These are phyloP conservation scores for Seminavis robusta DNA, from an alignment of 108 stramenopile species.

Conservation along the genomic window DNA sequence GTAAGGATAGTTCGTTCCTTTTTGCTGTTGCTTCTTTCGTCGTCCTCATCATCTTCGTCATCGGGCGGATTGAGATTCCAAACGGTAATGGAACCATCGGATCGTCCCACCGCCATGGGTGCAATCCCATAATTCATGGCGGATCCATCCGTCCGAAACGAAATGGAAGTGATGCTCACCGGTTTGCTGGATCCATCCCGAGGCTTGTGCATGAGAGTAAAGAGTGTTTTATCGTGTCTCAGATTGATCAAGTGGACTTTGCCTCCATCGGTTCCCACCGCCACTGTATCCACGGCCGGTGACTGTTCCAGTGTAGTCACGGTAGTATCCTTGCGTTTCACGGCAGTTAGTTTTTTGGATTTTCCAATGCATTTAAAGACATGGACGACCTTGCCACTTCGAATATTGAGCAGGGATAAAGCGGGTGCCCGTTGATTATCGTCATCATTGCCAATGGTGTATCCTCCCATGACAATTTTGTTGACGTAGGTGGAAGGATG, in stretches of 20 bases:
- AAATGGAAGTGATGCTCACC: conserved; percentile 57
- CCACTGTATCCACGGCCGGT: conserved; percentile 85
- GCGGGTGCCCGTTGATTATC: conserved; percentile 19
- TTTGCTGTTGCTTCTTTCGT: background rate
- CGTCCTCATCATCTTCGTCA: conserved; percentile 41
- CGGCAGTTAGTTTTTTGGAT: background rate
- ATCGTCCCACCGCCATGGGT: conserved; percentile 75
- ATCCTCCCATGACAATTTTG: conserved; percentile 76
- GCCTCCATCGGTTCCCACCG: conserved; percentile 66
- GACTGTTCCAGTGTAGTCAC: conserved; percentile 69
- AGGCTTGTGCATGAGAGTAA: conserved; percentile 56
- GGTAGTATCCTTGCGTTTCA: conserved; percentile 12
- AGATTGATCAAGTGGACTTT: conserved; percentile 73
- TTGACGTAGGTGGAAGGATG: conserved; percentile 88
- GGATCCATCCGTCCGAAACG: conserved; percentile 80
- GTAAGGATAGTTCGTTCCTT: conserved; percentile 50
- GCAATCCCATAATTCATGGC: conserved; percentile 74
- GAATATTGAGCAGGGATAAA: conserved; percentile 73
- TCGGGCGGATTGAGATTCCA: conserved; percentile 78
- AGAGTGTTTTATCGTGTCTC: conserved; percentile 60
- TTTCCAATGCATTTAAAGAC: conserved; percentile 51
- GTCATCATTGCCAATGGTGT: conserved; percentile 18
- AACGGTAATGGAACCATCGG: conserved; percentile 72
- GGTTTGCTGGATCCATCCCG: conserved; percentile 16
- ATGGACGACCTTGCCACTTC: conserved; percentile 71